A percentile compares a stretch with the other conserved stretches of the same genome.
Evolutionary conservation across 2,329 filamentous ascomycete species (phyloP).

Genomic region (Colletotrichum chrysophilum): DNA sequence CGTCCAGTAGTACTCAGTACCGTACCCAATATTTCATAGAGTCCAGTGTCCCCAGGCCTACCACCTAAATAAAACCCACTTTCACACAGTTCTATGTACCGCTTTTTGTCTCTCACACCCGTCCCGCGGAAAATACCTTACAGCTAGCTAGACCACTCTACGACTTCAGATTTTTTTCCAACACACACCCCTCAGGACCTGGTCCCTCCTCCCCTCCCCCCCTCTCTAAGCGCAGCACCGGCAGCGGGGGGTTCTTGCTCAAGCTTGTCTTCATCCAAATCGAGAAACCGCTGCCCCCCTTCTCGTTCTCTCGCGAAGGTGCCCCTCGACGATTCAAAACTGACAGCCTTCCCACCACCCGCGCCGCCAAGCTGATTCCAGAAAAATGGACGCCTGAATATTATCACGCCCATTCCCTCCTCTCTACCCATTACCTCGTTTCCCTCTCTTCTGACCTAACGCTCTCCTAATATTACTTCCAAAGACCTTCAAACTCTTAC

Average conservation of each 20-base stretch:
- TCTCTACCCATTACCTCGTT: background rate
- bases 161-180: background rate
- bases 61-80: background rate
- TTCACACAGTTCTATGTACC: background rate
- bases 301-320: conserved; percentile 8
- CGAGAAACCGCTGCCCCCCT: conserved; percentile 3
- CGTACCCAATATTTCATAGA: background rate
- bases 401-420: background rate
- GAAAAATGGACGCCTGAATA: conserved; percentile 3
- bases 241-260: background rate
- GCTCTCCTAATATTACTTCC: conserved; percentile 6
- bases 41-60: background rate
- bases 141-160: background rate
- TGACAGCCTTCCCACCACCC: conserved; percentile 18
- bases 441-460: conserved; percentile 8
- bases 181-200: background rate
- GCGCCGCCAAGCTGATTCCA: background rate
- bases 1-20: background rate
- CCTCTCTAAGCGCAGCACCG: conserved; percentile 13
- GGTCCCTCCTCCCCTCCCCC: background rate
- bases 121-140: background rate
- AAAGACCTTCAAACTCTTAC: background rate
- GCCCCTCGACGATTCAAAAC: conserved; percentile 15
- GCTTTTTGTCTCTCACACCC: background rate
- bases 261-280: conserved; percentile 21